Evolutionary conservation across 495 filamentous ascomycete genomes (phyloP), one percentile per base, ranked within the genome.

Genomic region (Penicillium roqueforti): DNA sequence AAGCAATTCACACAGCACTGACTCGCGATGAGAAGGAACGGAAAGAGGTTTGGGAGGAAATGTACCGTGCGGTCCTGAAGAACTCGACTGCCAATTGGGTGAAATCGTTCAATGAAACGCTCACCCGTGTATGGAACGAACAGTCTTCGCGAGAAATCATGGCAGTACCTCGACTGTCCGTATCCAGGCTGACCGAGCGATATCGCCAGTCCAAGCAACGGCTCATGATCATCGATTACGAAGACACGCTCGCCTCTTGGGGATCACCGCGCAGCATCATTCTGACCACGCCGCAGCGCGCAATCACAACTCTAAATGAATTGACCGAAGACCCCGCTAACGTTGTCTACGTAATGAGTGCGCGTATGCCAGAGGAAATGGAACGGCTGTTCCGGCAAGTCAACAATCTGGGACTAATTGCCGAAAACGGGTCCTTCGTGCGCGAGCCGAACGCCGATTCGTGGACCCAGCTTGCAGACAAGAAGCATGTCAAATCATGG

Each of bases 261-360:
- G 88, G 89, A 1, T 86, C 88, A 0, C 85, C 87, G 34, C 83
- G 80, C 49, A 85, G 85, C 58, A 91, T 89, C 52, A 87, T 95
- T 50, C 76, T 92, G 18, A 87, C 88, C 34, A 92, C 85, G 29
- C 89, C 89, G 2, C 89, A 92, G 65, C 85, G 89, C 23, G 88
- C 89, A 9, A 78, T 95, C 52, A 87, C 89, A 43, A 82, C 86
- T 2, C 68, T 97, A 29, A 89, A 85, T 38, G 89, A 95, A 46
- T 67, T 97, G 25, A 78, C 91, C 22, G 74, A 84, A 8, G 90
- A 95, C 60, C 78, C 84, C 0, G 78, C 74, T 22, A 97, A 96
- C 61, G 80, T 85, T n/a, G 85, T 97, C 29, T 97, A 95, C 60
- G 84, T 97, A 53, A 96, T 95, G 91, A 92, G 88, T 37, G 84